phyloP scores from a whole-genome alignment of 179 eudicot genomes.

The Drosera spatulata region DNA sequence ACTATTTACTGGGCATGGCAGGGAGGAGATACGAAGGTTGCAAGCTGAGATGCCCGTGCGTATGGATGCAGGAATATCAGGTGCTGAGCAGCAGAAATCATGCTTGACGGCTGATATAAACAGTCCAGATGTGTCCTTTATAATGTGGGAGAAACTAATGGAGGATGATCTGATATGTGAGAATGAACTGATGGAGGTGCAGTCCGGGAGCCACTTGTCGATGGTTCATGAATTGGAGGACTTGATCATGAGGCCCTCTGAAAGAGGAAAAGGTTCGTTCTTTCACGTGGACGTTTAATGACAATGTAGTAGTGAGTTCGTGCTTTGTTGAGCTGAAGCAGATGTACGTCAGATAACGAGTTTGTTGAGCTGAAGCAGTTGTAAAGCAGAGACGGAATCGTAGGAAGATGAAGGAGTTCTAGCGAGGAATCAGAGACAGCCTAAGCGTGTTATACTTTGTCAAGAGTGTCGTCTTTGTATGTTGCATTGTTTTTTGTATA shows the following conservation, averaged over 20 bases:
- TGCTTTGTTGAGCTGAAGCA: no score
- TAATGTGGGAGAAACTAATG: constrained; percentile 61
- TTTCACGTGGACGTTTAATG: no score
- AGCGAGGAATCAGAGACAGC: no score
- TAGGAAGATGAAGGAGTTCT: no score
- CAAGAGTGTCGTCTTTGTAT: no score
- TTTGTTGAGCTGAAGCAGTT: no score
- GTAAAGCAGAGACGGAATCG: no score
- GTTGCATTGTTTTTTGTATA: no score
- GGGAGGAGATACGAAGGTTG: constrained; percentile 14
- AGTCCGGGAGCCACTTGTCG: constrained; percentile 11
- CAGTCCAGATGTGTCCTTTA: constrained; percentile 18
- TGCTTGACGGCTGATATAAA: constrained; percentile 16
- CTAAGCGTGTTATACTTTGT: no score
- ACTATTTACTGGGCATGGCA: not conserved
- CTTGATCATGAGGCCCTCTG: constrained; percentile 30
- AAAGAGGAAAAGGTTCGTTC: constrained; percentile 2
- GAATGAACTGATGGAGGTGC: constrained; percentile 13
- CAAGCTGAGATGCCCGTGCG: constrained; percentile 20
- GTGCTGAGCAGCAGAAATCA: constrained; percentile 18
- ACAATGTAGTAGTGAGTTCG: no score
- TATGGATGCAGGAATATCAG: constrained; percentile 19
- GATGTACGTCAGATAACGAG: no score
- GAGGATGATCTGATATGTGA: constrained; percentile 44
- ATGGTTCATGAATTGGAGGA: constrained; percentile 42